Conservation (phyloP, 305 asterid genomes). For the Fraxinus greggii region DNA sequence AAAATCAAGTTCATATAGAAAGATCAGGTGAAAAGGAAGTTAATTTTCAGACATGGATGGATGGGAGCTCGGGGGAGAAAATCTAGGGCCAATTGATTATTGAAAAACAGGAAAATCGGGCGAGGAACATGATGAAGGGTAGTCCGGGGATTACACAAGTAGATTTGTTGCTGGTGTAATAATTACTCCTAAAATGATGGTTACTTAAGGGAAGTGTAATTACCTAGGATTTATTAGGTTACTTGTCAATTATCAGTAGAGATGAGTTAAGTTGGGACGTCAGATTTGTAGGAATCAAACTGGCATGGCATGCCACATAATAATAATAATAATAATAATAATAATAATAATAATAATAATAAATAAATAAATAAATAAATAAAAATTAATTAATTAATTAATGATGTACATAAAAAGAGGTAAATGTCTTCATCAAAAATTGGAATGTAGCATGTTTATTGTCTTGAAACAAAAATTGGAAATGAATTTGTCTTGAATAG, state of each 20-base stretch:
- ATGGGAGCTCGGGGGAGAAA: constrained; percentile 23
- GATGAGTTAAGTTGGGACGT: constrained; percentile 17
- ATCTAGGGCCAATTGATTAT: constrained; percentile 25
- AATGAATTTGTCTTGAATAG: neutral
- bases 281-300: neutral
- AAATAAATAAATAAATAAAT: too few relatives aligned
- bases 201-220: constrained; percentile 18
- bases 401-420: neutral
- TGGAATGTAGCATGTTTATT: neutral
- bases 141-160: constrained; percentile 1
- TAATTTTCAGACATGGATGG: constrained; percentile 25
- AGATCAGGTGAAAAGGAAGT: neutral
- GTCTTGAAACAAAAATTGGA: neutral
- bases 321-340: too few relatives aligned
- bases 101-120: constrained; percentile 14
- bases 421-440: neutral
- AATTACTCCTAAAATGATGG: constrained; percentile 10
- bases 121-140: constrained; percentile 19
- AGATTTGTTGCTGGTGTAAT: neutral
- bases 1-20: constrained; percentile 9
- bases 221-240: constrained; percentile 30
- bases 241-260: constrained; percentile 30
- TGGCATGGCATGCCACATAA: neutral
- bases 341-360: too few relatives aligned
- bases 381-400: too few relatives aligned